A percentile compares a stretch with the other conserved stretches of the same genome.
Conservation (phyloP, 306 rosid species). For the Gleditsia sinensis region DNA sequence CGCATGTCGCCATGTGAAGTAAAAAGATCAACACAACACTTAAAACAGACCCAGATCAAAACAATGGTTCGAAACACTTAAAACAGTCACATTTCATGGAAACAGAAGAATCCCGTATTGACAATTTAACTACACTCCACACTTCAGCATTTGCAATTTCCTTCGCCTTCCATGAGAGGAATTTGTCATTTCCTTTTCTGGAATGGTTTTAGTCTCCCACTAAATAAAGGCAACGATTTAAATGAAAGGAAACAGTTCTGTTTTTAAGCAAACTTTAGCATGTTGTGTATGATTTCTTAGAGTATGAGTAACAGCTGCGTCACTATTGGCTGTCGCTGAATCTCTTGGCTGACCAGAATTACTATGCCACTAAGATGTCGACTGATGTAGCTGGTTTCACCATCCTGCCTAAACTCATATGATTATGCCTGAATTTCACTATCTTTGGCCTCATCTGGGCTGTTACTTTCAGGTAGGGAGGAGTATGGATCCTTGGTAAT, state of each 20-base stretch:
- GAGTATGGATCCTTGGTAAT: slow-evolving; percentile 48
- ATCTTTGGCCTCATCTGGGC: slow-evolving; percentile 24
- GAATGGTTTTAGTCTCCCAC: no score
- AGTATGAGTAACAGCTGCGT: slow-evolving; percentile 27
- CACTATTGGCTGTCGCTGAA: slow-evolving; percentile 17
- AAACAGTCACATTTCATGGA: not conserved
- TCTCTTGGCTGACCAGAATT: slow-evolving; percentile 27
- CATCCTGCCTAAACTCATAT: slow-evolving; percentile 24
- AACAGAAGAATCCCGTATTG: not conserved
- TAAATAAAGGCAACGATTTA: slow-evolving; percentile 2
- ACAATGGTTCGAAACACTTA: not conserved
- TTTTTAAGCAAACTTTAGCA: slow-evolving; percentile 18
- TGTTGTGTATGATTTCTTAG: slow-evolving; percentile 23
- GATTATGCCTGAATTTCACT: slow-evolving; percentile 11
- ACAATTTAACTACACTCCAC: not conserved
- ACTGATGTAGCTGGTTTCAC: not conserved
- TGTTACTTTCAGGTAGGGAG: slow-evolving; percentile 43
- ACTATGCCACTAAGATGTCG: not conserved
- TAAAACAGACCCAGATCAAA: not conserved
- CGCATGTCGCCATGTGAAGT: not conserved
- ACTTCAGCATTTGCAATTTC: not conserved
- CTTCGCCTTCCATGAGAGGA: not conserved
- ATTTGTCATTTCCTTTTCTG: not conserved
- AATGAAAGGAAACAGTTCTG: slow-evolving; percentile 15
- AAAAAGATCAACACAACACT: not conserved